Evolutionary conservation across 2,329 filamentous ascomycete species (phyloP), one percentile per base, ranked within the genome.

Genomic region (Thielaviopsis euricoi): DNA sequence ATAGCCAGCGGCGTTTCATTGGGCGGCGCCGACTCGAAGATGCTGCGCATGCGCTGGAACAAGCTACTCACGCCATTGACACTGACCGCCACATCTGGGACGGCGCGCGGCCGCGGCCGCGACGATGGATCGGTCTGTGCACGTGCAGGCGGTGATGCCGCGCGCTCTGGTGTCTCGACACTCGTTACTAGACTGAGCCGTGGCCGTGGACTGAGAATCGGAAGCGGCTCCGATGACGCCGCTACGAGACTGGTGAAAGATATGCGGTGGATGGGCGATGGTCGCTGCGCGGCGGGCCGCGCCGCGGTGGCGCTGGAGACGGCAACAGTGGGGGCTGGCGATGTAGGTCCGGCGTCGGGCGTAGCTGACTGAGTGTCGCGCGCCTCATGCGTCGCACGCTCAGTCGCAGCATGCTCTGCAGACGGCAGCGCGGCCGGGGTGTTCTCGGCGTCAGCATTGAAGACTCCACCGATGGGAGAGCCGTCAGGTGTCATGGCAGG

Each of bases 31-130:
- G 40, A 59, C 61, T 73, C 71, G 56, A 73, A 74, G 48, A 74
- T 69, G 59, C 63, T 71, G 22, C 71, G 68, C 67, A 74, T 71
- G 33, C 68, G 67, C 55, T 70, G 66, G 64, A 74, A 73, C 21
- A 73, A 62, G 15, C 64, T 66, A 10, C 64, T 65, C 0, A 52
- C 53, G 15, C 46, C 15, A 49, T 53, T 3, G 54, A 6, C 7
- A n/a, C 17, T 23, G 50, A 57, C 13, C 49, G 61, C 57, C 9
- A 62, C 37, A n/a, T 43, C 15, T 3, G 37, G 37, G 13, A 7
- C 37, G 37, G 15, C 37, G 33, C 33, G 33, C 15, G 7, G 4
- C 7, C 25, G 25, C 4, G 9, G 12, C 29, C 7, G 12, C 3
- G 29, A 33, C 7, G 29, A 33, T 2, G 29, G 29, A 10, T 6